Evolutionary conservation across 345 rosid genomes (phyloP).

Genomic region (Citrus glauca): DNA sequence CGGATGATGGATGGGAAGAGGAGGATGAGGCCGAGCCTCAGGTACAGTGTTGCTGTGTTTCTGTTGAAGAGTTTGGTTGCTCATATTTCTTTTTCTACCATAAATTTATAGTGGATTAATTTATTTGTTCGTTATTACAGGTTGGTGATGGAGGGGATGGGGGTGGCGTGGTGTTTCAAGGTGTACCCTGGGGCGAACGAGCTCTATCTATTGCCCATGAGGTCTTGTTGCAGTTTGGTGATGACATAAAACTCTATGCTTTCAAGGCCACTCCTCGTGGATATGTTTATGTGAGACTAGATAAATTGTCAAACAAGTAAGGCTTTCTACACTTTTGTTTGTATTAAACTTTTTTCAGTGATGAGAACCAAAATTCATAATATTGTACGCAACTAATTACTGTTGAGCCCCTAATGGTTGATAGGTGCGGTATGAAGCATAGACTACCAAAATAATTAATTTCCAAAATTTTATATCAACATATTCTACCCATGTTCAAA

Average conservation of each 20-base stretch:
- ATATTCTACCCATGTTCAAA: background rate
- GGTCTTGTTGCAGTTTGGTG: slow-evolving; percentile 40
- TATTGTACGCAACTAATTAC: background rate
- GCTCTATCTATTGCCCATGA: slow-evolving; percentile 61
- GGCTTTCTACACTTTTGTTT: slow-evolving; percentile 11
- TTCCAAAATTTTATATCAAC: background rate
- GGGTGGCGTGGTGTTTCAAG: slow-evolving; percentile 74
- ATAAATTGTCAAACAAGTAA: slow-evolving; percentile 71
- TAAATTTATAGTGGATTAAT: background rate
- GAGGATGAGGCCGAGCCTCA: slow-evolving; percentile 65
- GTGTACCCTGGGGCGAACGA: slow-evolving; percentile 69
- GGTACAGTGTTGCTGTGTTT: slow-evolving; percentile 20
- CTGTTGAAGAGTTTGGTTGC: slow-evolving; percentile 2
- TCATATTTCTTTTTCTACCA: slow-evolving; percentile 6
- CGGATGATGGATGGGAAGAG: slow-evolving; percentile 72
- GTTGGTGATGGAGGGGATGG: slow-evolving; percentile 89
- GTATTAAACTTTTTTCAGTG: background rate
- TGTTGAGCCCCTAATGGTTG: background rate
- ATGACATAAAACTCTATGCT: slow-evolving; percentile 59
- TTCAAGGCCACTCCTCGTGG: slow-evolving; percentile 81
- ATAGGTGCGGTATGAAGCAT: background rate
- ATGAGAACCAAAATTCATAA: background rate
- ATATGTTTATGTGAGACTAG: slow-evolving; percentile 70
- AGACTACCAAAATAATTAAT: background rate
- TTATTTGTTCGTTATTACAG: slow-evolving; percentile 24